Conservation (phyloP, 768 basidiomycete species). For the Heimioporus sp. region DNA sequence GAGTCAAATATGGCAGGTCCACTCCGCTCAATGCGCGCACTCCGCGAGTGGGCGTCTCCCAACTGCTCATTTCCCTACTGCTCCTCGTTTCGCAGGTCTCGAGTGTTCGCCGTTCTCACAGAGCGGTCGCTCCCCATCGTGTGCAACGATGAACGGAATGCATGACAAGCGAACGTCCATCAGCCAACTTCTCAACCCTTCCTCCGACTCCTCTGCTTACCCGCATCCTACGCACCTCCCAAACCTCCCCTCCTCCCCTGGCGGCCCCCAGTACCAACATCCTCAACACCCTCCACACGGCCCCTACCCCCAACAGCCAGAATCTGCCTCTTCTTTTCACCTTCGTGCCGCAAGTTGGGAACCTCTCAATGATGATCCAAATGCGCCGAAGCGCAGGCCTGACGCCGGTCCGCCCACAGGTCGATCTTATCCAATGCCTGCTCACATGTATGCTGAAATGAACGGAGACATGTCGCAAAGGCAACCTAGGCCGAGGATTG, state of each 20-base stretch:
- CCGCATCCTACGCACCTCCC: constrained; percentile 30
- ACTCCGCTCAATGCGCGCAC: constrained; percentile 29
- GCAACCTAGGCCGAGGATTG: constrained; percentile 29
- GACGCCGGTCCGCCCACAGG: constrained; percentile 31
- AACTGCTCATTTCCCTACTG: constrained; percentile 27
- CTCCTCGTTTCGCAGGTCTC: constrained; percentile 17
- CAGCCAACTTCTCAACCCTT: constrained; percentile 49
- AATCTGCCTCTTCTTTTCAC: constrained; percentile 40
- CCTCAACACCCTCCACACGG: constrained; percentile 23
- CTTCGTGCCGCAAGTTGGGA: constrained; percentile 67
- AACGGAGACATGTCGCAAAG: constrained; percentile 30
- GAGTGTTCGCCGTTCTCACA: constrained; percentile 2
- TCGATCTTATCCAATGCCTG: constrained; percentile 35
- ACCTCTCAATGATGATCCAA: constrained; percentile 34
- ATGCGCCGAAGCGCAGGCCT: constrained; percentile 33
- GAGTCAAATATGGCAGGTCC: constrained; percentile 22
- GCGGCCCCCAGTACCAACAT: constrained; percentile 29
- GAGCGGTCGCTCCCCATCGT: constrained; percentile 13
- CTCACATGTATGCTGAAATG: constrained; percentile 35
- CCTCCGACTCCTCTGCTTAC: constrained; percentile 38
- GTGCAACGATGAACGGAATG: constrained; percentile 37
- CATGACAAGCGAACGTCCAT: constrained; percentile 54
- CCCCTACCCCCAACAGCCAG: constrained; percentile 28
- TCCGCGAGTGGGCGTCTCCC: constrained; percentile 34
- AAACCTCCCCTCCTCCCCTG: constrained; percentile 20